Evolutionary conservation across 129 eudicot species (phyloP).

Genomic region (Artemisia annua): DNA sequence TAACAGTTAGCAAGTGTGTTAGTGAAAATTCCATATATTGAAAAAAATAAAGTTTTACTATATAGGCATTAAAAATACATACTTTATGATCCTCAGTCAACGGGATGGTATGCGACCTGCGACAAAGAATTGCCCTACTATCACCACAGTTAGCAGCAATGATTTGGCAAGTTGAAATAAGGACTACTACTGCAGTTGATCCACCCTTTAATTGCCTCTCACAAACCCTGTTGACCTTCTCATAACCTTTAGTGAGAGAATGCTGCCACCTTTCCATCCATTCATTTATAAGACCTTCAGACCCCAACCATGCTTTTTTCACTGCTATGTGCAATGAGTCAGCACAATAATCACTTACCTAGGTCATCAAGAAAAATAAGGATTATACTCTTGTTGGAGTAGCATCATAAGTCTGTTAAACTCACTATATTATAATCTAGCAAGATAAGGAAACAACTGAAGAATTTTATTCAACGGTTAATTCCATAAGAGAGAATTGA

Average conservation of each 20-base stretch:
- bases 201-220: slow-evolving; percentile 9
- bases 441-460: background rate
- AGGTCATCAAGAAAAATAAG: slow-evolving; percentile 1
- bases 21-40: too few species aligned
- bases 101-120: slow-evolving; percentile 28
- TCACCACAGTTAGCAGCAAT: slow-evolving; percentile 36
- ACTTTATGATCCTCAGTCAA: slow-evolving; percentile 30
- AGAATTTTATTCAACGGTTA: too few species aligned
- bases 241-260: slow-evolving; percentile 26
- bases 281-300: slow-evolving; percentile 15
- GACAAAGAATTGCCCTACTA: slow-evolving; percentile 29
- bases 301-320: slow-evolving; percentile 21
- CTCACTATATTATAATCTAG: slow-evolving; percentile 11
- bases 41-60: too few species aligned
- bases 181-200: slow-evolving; percentile 37
- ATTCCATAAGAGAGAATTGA: too few species aligned
- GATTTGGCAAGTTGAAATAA: slow-evolving; percentile 32
- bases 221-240: slow-evolving; percentile 19
- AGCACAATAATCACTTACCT: slow-evolving; percentile 33
- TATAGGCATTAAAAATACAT: background rate
- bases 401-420: background rate
- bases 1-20: background rate
- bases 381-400: background rate
- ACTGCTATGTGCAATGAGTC: slow-evolving; percentile 18
- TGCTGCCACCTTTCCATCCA: slow-evolving; percentile 25